Evolutionary conservation across 2,329 filamentous ascomycete genomes (phyloP), one percentile per base, ranked within the genome.

Genomic region (Trichoderma sp.): DNA sequence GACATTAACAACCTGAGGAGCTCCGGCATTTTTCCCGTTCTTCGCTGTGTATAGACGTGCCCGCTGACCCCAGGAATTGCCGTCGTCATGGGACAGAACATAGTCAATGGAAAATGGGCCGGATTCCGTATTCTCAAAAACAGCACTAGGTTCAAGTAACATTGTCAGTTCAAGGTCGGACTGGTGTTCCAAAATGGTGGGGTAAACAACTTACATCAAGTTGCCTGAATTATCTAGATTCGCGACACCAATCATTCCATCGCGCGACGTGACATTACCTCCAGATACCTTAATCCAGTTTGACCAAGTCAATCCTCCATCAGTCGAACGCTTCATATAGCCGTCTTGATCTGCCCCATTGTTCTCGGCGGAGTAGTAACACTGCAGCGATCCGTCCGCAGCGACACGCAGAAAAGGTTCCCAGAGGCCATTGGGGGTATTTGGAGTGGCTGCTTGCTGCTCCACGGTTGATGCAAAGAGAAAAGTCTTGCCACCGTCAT

Each of bases 221-320:
- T 60, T 60, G 43, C 58, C 58, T 14, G 58, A 60, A 21, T 60
- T 60, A 5, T 73, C 72, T 8, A 78, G 74, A 18, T 72, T 71
- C 0, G 80, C 79, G 5, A 84, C 79, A 16, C 81, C 81, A 8
- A 81, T 73, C 82, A 84, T 84, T 32, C 83, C 82, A 63, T 84
- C 82, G 21, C 82, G 76, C 2, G 81, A 76, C 3, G 70, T 74
- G 26, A 70, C 56, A 4, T 76, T 74, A 4, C 71, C 67, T 11
- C 81, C 81, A 0, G 81, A 80, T 16, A 83, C 77, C 2, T 74
- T 73, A 13, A 76, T 66, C 68, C 74, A 71, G 11, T 54, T 59
- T 1, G 73, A 75, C 81, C 80, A 83, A 11, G 79, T 82, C 21
- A 34, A 14, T 1, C 83, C 82, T 2, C 77, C 79, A 69, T 84